Percentiles rank a stretch among this genome's conserved stretches.
phyloP scores from a whole-genome alignment of 2,329 filamentous ascomycete species.

The Mycocentrospora acerina region DNA sequence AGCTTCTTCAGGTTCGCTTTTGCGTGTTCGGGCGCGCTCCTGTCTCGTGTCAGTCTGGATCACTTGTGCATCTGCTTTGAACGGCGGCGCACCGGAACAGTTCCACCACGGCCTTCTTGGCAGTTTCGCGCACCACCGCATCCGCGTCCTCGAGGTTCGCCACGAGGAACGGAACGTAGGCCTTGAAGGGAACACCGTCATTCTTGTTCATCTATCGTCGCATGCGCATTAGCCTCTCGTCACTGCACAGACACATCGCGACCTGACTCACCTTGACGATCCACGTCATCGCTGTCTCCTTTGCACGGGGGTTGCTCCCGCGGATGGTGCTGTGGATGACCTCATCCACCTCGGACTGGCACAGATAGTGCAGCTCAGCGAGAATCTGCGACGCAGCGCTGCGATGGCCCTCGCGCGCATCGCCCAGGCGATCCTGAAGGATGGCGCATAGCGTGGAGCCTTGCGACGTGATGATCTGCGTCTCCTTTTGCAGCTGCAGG shows the following conservation, averaged over 20 bases:
- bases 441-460: constrained; percentile 70
- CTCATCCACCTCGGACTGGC: constrained; percentile 73
- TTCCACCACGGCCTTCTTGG: constrained; percentile 81
- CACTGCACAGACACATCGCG: constrained; percentile 1
- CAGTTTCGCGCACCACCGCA: constrained; percentile 79
- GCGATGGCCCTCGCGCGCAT: constrained; percentile 83
- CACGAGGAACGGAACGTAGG: constrained; percentile 80
- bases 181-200: constrained; percentile 75
- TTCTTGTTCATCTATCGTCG: constrained; percentile 72
- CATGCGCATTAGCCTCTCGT: constrained; percentile 11
- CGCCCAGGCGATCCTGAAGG: constrained; percentile 81
- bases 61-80: too few species aligned
- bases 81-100: constrained; percentile 68
- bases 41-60: constrained; percentile 38
- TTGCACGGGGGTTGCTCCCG: constrained; percentile 79
- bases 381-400: constrained; percentile 73
- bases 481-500: constrained; percentile 80
- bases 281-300: constrained; percentile 85
- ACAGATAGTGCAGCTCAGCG: constrained; percentile 71
- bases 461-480: constrained; percentile 67
- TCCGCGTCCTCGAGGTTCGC: constrained; percentile 88
- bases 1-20: constrained; percentile 89
- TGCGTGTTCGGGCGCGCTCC: constrained; percentile 75
- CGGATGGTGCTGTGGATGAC: constrained; percentile 74
- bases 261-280: constrained; percentile 63